A percentile compares a stretch with the other conserved stretches of the same genome.
These are phyloP conservation scores for Psidium guajava DNA, from an alignment of 345 rosid genomes.

Conservation along the genomic window DNA sequence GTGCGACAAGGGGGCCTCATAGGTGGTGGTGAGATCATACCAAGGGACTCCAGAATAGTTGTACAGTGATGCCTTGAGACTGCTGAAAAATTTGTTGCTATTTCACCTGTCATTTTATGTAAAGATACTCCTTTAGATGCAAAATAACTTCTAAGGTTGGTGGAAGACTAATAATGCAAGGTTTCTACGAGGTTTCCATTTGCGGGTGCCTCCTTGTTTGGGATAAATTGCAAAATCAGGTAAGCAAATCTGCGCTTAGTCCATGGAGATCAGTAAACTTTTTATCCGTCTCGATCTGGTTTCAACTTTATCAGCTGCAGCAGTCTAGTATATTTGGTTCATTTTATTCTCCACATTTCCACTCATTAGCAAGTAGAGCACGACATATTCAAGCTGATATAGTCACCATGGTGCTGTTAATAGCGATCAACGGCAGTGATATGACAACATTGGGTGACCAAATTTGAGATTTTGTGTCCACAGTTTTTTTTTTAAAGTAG, in stretches of 20 bases:
- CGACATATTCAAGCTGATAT: not conserved
- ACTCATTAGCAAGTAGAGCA: not conserved
- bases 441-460: not conserved
- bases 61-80: not conserved
- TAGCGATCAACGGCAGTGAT: not conserved
- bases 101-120: not conserved
- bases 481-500: no score
- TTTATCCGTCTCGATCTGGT: not conserved
- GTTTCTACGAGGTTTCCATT: no score
- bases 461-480: not conserved
- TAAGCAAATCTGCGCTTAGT: not conserved
- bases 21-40: constrained; percentile 37
- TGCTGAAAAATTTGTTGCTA: not conserved
- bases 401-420: not conserved
- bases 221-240: not conserved
- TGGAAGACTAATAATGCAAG: not conserved
- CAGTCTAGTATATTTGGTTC: not conserved
- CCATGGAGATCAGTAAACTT: not conserved
- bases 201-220: not conserved
- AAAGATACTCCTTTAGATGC: not conserved
- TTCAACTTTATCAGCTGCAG: not conserved
- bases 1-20: constrained; percentile 37
- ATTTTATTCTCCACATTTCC: not conserved
- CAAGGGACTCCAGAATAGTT: not conserved
- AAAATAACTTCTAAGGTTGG: not conserved